These are phyloP conservation scores for Spinacia oleracea DNA, from an alignment of 179 eudicot species.

Conservation along the genomic window DNA sequence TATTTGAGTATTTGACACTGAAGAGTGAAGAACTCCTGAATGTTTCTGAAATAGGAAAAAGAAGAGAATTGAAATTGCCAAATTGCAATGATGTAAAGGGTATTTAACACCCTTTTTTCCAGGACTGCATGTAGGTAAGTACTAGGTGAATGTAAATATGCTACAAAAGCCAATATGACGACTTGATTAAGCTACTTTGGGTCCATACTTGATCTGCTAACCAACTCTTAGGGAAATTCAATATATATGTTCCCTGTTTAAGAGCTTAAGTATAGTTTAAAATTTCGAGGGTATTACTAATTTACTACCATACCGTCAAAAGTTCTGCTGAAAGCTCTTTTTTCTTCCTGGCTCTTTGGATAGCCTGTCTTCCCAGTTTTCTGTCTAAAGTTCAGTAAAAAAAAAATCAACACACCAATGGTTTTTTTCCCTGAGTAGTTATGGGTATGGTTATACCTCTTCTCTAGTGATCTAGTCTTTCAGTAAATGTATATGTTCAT, in stretches of 20 bases:
- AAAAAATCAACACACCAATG: too few species aligned
- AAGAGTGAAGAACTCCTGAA: neutral
- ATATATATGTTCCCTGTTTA: too few species aligned
- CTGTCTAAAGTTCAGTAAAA: neutral
- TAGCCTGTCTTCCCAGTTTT: neutral
- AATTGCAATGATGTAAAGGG: neutral
- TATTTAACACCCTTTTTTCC: too few species aligned
- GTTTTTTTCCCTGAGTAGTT: neutral
- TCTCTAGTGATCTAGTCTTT: neutral
- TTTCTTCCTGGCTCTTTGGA: neutral
- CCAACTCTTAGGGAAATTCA: too few species aligned
- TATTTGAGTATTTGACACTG: neutral
- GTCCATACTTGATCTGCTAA: neutral
- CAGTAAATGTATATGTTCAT: neutral
- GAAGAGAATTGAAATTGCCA: neutral
- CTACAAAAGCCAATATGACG: neutral
- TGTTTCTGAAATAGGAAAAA: neutral
- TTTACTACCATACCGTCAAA: neutral
- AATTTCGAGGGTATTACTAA: too few species aligned
- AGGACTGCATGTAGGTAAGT: too few species aligned
- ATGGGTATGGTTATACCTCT: neutral
- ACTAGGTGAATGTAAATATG: neutral
- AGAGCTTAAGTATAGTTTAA: too few species aligned
- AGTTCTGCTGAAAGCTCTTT: neutral
- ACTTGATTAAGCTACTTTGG: neutral